Conservation (phyloP, 768 basidiomycete genomes). For the Mycena galericulata region DNA sequence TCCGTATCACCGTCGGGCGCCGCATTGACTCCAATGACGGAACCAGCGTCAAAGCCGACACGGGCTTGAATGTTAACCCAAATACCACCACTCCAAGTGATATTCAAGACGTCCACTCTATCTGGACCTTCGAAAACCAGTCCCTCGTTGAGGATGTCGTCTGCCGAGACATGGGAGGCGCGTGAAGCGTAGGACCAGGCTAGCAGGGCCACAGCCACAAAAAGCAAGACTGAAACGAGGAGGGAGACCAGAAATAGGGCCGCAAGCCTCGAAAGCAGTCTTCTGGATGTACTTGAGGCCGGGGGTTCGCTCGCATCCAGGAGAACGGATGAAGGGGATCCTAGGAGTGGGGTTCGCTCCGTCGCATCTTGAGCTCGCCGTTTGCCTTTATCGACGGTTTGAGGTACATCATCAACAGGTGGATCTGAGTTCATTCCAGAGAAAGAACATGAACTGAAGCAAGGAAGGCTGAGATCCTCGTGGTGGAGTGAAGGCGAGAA, state of each 20-base stretch:
- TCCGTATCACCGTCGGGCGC: conserved; percentile 59
- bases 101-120: conserved; percentile 69
- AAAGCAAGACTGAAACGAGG: conserved; percentile 57
- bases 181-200: conserved; percentile 76
- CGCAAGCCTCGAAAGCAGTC: conserved; percentile 52
- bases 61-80: conserved; percentile 69
- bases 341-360: conserved; percentile 69
- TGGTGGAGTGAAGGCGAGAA: not conserved
- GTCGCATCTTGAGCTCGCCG: conserved; percentile 55
- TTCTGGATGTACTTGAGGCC: conserved; percentile 40
- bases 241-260: conserved; percentile 71
- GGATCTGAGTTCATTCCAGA: conserved; percentile 28
- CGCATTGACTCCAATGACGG: conserved; percentile 66
- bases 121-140: conserved; percentile 72
- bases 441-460: conserved; percentile 4
- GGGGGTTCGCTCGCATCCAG: conserved; percentile 38
- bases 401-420: conserved; percentile 32
- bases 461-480: conserved; percentile 7
- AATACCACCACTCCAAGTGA: conserved; percentile 67
- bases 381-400: conserved; percentile 64
- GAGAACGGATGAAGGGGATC: conserved; percentile 49
- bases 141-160: conserved; percentile 67
- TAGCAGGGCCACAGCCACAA: conserved; percentile 60
- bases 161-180: conserved; percentile 63
- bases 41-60: conserved; percentile 77